Base-by-base conservation (phyloP, 2,329 filamentous ascomycete genomes). In the Colletotrichum coccodes region DNA sequence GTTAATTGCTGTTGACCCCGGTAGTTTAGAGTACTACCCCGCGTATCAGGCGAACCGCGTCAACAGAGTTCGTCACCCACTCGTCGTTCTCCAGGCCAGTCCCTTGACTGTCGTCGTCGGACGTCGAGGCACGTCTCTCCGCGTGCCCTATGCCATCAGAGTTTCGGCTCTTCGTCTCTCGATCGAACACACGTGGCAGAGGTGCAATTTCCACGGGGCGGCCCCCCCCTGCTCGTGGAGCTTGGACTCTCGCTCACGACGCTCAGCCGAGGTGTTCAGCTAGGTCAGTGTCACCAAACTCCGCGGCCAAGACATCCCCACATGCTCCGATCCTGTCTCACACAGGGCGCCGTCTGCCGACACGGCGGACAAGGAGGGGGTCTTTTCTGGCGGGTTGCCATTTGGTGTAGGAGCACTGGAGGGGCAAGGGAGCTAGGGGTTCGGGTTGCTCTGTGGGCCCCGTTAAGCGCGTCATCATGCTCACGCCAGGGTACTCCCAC, bases 381-480 rank as follows among this genome's bases (percentile, higher is more conserved):
- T 50, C n/a, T 28, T 23, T 32, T 30, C 32, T 9, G 23, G 46
- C 34, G 57, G 23, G 32, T n/a, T 38, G 30, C 5, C 46, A 38
- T 38, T 2, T 9, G 30, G 32, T 38, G 49, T 56, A 46, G 30
- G 18, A 30, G 12, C 21, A 12, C 14, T 38, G 8, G 4, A 56
- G 42, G 2, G 46, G 18, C 36, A n/a, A 38, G 38, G 18, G 32
- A 34, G 59, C 59, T 68, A 68, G 64, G 60, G 52, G 60, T 64
- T 68, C 64, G 63, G 64, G 60, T 21, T 18, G 64, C 52, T 64
- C 63, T 47, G 46, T 68, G 53, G 60, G 52, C 23, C 64, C 60
- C 60, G 46, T 47, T 16, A 59, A 57, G 59, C 59, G 59, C 52
- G 59, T 67, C 59, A 67, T 67, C 32, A 16, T 23, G 46, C n/a